Evolutionary conservation across 225 moss, liverwort and hornwort species (phyloP), one percentile per base, ranked within the genome.

Genomic region (Sphagnum contortum): DNA sequence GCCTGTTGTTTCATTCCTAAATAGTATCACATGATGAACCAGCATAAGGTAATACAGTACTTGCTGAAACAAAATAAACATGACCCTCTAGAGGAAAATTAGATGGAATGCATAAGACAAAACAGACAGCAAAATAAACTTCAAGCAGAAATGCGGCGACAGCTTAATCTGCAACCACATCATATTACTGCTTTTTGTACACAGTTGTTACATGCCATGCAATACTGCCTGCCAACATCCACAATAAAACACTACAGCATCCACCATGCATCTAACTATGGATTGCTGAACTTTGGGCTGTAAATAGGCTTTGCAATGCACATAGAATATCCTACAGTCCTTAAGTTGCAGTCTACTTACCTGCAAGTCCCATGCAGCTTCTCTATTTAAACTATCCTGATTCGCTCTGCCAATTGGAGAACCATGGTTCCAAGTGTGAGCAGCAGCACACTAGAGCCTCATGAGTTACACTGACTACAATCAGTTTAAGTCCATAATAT

Each of bases 401-500:
- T 29, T 29, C 1, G 29, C 29, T 44, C 64, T 48, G 69, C 69
- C 57, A 58, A 29, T 57, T 12, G 14, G 48, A 68, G 45, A 66
- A 57, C 29, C 29, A 29, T 29, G 29, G 1, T 29, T 29, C 29
- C 29, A 29, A 44, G 56, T 60, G 3, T 0, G 45, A 57, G 64
- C 66, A 66, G 57, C 29, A 29, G 66, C 55, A 61, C 29, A 73
- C 68, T 60, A 47, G 64, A 59, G 62, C 49, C 61, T 49, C 60
- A 66, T 61, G 48, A 72, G 45, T 62, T 69, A 65, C 44, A 57
- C 53, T 74, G 69, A 84, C 64, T 77, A 49, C 9, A 59, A 51
- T 75, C 71, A 85, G 65, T 81, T 96, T 75, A 92, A 78, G 73
- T 96, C 96, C 92, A 96, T 92, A 56, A 90, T 90, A 57, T 96